Percentiles rank a stretch among this genome's conserved stretches.
Evolutionary conservation across 176 grass and related monocot genomes (phyloP).

Genomic region (Oryza meridionalis): DNA sequence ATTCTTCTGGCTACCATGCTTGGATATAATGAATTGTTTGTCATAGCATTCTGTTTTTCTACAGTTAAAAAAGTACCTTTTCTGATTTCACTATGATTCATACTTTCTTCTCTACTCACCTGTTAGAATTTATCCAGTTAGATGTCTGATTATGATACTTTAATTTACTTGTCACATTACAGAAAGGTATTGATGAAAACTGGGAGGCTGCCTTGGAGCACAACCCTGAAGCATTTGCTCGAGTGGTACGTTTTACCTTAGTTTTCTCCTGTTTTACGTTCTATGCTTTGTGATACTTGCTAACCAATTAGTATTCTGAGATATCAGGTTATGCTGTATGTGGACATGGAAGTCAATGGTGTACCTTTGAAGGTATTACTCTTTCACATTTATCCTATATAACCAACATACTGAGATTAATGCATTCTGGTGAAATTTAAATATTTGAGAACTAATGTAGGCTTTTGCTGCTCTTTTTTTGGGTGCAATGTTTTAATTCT

Average conservation of each 20-base stretch:
- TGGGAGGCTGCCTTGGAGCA: conserved; percentile 99
- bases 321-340: conserved; percentile 92
- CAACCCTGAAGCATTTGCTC: conserved; percentile 97
- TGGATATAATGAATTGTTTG: conserved; percentile 18
- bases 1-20: conserved; percentile 20
- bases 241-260: conserved; percentile 73
- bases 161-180: conserved; percentile 39
- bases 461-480: neutral
- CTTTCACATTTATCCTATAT: conserved; percentile 21
- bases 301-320: conserved; percentile 26
- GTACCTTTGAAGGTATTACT: conserved; percentile 90
- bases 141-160: conserved; percentile 19
- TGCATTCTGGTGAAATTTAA: neutral
- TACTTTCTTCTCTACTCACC: conserved; percentile 8
- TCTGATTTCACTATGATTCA: conserved; percentile 30
- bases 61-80: conserved; percentile 17
- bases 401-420: conserved; percentile 4
- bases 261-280: conserved; percentile 18
- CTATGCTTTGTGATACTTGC: conserved; percentile 18
- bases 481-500: conserved; percentile 19
- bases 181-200: conserved; percentile 99
- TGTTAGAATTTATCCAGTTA: conserved; percentile 37
- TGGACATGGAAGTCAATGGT: conserved; percentile 99
- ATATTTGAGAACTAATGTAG: conserved; percentile 21
- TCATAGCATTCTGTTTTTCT: conserved; percentile 1